Evolutionary conservation across 2,329 filamentous ascomycete genomes (phyloP).

Genomic region (Alternaria sp.): DNA sequence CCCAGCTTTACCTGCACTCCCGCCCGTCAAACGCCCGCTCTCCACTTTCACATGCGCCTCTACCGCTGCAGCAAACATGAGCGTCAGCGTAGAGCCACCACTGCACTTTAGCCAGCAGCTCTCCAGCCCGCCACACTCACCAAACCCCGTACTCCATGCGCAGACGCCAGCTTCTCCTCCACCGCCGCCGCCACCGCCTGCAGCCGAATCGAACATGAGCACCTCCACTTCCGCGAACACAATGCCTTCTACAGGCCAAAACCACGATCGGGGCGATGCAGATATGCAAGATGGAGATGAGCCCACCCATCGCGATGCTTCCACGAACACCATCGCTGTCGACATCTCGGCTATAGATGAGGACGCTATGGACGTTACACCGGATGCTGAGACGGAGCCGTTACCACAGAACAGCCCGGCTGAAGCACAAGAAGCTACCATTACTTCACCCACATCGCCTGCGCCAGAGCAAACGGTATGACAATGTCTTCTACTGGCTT

Average conservation of each 20-base stretch:
- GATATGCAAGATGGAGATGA: conserved; percentile 43
- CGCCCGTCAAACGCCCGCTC: conserved; percentile 1
- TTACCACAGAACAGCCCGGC: conserved; percentile 33
- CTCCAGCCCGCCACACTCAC: conserved; percentile 40
- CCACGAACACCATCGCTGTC: conserved; percentile 30
- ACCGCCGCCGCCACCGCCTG: conserved; percentile 29
- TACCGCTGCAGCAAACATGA: conserved; percentile 41
- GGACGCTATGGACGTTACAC: conserved; percentile 50
- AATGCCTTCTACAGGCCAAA: conserved; percentile 41
- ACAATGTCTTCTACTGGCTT: not conserved
- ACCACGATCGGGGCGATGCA: conserved; percentile 47
- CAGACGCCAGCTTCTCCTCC: conserved; percentile 29
- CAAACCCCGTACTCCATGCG: conserved; percentile 35
- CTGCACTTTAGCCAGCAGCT: conserved; percentile 47
- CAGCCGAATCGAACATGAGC: conserved; percentile 44
- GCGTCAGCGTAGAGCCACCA: conserved; percentile 48
- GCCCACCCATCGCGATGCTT: conserved; percentile 13
- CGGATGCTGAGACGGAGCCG: conserved; percentile 36
- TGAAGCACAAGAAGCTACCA: conserved; percentile 16
- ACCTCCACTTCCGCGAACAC: conserved; percentile 41
- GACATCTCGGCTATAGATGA: conserved; percentile 41
- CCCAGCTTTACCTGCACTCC: not conserved
- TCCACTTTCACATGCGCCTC: conserved; percentile 17
- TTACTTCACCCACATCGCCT: conserved; percentile 23
- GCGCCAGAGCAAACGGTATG: conserved; percentile 26